Base-by-base conservation (phyloP, 2,329 filamentous ascomycete species). In the Pochonia chlamydosporia region DNA sequence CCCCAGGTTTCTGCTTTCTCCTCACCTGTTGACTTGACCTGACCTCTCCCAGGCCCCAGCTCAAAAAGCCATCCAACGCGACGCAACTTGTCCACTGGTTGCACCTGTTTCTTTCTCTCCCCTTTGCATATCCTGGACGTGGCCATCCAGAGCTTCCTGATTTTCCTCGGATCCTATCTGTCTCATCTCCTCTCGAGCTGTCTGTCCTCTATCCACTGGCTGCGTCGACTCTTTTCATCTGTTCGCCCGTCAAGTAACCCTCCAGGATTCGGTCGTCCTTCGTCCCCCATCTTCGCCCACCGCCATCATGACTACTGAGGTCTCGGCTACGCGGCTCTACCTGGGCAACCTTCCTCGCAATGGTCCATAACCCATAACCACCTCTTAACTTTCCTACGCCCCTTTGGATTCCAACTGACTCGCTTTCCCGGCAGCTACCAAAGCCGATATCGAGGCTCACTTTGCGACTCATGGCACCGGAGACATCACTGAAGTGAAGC, bases 401-500 rank as follows among this genome's bases (percentile, higher is more conserved):
- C 56, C 54, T 42, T 37, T 60, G 59, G 59, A 42, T 25, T 55
- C 56, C 63, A 55, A 64, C 74, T 79, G 67, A 77, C 73, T 63
- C 55, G 62, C 42, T 42, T 63, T 65, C 61, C 66, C 63, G 67
- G 67, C 74, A 95, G 91, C 89, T 74, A 96, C 91, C 71, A 97
- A 97, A 77, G 84, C 88, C 71, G 92, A 99, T 68, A 87, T 99
- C 68, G 91, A 97, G 74, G 82, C 84, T 62, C 92, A 97, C 71
- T 99, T 99, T 74, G 85, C 85, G 68, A 89, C 84, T 63, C 90
- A 96, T 83, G 93, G 92, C 66, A 92, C 90, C 59, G 93, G 93
- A 69, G 90, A 96, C 69, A 97, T 99, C 67, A 93, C 87, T 58
- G 93, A 99, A 75, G 92, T 99, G 75, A 99, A 99, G 78, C 83